Conservation (phyloP, 371 early-diverging fungal species). For the Mucor plumbeus region DNA sequence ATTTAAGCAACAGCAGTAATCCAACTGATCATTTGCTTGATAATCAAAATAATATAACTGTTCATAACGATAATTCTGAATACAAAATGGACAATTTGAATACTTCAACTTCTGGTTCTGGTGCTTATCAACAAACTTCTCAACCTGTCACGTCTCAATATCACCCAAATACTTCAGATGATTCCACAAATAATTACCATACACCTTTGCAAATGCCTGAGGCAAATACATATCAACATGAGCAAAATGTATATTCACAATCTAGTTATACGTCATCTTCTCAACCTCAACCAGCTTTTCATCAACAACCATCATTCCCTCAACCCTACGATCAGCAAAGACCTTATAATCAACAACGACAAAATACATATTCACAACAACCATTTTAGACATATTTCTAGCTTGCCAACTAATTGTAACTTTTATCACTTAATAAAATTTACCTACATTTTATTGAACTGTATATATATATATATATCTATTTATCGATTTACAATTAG, state of each 20-base stretch:
- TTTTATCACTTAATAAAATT: not conserved
- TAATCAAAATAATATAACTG: not conserved
- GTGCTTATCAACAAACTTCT: not conserved
- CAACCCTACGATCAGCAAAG: conserved; percentile 2
- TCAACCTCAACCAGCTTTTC: not conserved
- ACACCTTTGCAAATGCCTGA: not conserved
- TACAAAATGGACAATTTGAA: conserved; percentile 3
- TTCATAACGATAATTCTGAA: not conserved
- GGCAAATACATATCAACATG: not conserved
- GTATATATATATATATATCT: too few species aligned
- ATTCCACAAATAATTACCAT: not conserved
- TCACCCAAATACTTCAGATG: not conserved
- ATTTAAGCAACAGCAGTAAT: not conserved
- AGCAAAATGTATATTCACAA: not conserved
- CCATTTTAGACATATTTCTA: not conserved
- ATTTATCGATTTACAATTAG: too few species aligned
- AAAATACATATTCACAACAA: conserved; percentile 3
- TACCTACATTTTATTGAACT: too few species aligned
- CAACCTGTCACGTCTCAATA: not conserved
- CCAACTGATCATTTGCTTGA: conserved; percentile 12
- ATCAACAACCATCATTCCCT: not conserved
- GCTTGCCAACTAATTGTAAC: not conserved
- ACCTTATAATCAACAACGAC: not conserved
- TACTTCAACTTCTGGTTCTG: not conserved
- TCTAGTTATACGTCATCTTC: not conserved